phyloP scores from a whole-genome alignment of 768 basidiomycete genomes.

The Leucocoprinus birnbaumii region DNA sequence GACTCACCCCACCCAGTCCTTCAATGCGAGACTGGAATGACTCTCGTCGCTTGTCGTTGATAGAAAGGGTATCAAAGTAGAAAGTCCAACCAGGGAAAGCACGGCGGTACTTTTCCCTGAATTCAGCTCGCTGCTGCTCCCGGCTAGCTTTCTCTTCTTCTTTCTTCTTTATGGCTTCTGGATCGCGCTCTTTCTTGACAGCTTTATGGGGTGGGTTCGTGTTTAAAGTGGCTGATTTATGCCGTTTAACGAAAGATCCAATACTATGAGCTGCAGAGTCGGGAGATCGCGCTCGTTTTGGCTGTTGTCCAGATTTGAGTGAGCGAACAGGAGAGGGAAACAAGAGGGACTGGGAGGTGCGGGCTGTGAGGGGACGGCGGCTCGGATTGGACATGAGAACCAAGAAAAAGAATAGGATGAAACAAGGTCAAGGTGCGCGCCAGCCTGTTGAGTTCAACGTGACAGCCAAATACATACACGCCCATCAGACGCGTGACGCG shows the following conservation, averaged over 20 bases:
- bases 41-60: slow-evolving; percentile 35
- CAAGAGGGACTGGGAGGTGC: slow-evolving; percentile 27
- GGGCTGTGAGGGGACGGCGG: slow-evolving; percentile 47
- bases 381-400: slow-evolving; percentile 41
- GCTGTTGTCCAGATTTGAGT: slow-evolving; percentile 25
- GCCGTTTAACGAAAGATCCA: slow-evolving; percentile 3
- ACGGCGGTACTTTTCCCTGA: slow-evolving; percentile 77
- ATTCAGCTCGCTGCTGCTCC: slow-evolving; percentile 62
- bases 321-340: slow-evolving; percentile 31
- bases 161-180: slow-evolving; percentile 16
- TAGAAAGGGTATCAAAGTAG: slow-evolving; percentile 69
- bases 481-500: slow-evolving; percentile 11
- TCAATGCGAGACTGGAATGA: slow-evolving; percentile 53
- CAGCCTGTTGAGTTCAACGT: slow-evolving; percentile 8
- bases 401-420: slow-evolving; percentile 20
- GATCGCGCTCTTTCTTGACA: slow-evolving; percentile 3
- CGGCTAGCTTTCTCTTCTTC: slow-evolving; percentile 42
- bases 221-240: slow-evolving; percentile 2
- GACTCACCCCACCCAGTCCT: slow-evolving; percentile 76
- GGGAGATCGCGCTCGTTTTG: slow-evolving; percentile 12
- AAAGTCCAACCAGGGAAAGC: slow-evolving; percentile 86
- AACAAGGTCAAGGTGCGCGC: neutral
- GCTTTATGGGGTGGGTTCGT: slow-evolving; percentile 35
- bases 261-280: slow-evolving; percentile 4
- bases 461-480: slow-evolving; percentile 8